Percentiles rank a stretch among this genome's conserved stretches.
These are phyloP conservation scores for Colletotrichum sp. DNA, from an alignment of 2,329 filamentous ascomycete genomes.

Conservation along the genomic window DNA sequence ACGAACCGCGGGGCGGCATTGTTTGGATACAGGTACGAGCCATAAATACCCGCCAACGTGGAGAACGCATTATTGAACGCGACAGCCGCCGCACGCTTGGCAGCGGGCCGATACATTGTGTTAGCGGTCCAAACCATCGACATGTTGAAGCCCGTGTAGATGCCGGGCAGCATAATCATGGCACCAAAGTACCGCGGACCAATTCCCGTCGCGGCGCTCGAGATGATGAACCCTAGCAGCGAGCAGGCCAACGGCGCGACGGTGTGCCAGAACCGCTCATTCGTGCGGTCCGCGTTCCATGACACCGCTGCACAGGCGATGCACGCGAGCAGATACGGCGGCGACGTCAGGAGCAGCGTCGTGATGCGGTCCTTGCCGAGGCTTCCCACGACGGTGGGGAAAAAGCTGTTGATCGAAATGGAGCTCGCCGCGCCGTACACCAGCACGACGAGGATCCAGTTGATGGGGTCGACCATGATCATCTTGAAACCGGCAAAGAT, in stretches of 20 bases:
- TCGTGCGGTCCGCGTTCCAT: conserved; percentile 14
- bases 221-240: conserved; percentile 19
- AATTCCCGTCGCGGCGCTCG: neutral
- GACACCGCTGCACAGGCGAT: conserved; percentile 26
- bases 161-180: conserved; percentile 27
- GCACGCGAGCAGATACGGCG: conserved; percentile 46
- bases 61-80: conserved; percentile 28
- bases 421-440: conserved; percentile 23
- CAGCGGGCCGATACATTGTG: conserved; percentile 24
- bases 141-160: conserved; percentile 29
- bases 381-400: conserved; percentile 23
- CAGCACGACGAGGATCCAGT: conserved; percentile 25
- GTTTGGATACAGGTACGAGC: conserved; percentile 28
- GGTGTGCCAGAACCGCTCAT: conserved; percentile 19
- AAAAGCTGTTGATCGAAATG: conserved; percentile 26
- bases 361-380: conserved; percentile 31
- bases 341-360: conserved; percentile 48
- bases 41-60: conserved; percentile 27
- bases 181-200: conserved; percentile 20
- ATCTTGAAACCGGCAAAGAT: conserved; percentile 24
- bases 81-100: conserved; percentile 24
- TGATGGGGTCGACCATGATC: conserved; percentile 23
- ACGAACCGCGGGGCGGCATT: conserved; percentile 26
- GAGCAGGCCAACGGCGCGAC: conserved; percentile 7
- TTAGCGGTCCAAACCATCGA: conserved; percentile 27